Base-by-base conservation (phyloP, 768 basidiomycete species). In the Macrolepiota fuliginosa region DNA sequence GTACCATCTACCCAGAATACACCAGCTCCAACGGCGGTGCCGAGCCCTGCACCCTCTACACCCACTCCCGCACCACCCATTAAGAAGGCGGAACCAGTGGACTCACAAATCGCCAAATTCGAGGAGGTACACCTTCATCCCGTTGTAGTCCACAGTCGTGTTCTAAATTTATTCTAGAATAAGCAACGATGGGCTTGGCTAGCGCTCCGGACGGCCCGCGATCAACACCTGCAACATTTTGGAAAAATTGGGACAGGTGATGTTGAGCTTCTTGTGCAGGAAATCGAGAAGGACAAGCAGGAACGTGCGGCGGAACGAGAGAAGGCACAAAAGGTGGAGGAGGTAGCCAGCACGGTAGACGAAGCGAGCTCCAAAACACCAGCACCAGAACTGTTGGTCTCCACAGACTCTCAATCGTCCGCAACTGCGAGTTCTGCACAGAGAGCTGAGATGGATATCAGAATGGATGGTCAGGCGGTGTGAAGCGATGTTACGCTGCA, bases 181-280 rank as follows among this genome's bases (percentile, higher is more conserved):
- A 91, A 92, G 66, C 83, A 87, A 63, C 83, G 89, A 2, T 85
- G 86, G 80, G 77, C 90, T 4, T 95, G 93, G 92, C 80, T 93
- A 17, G 89, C 88, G 7, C 80, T 94, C 62, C 89, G 92, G 19
- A 82, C 84, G 45, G 85, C 90, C 57, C 88, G 92, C 39, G 87
- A 91, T 65, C 81, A 82, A 62, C 77, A 93, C 71, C 71, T 93
- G 42, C 84, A 87, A 63, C 86, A 91, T 66, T 94, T 94, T 65
- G 83, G 86, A n/a, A 89, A 85, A 76, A 92, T 93, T 63, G 91
- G 90, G 17, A 86, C 85, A 5, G 91, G 90, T 7, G 91, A 94
- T 63, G 76, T 95, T 63, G 80, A 81, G 53, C 66, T 78, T 17
- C 79, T 85, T 39, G 73, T 73, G 6, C 72, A 77, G 50, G 83